phyloP scores from a whole-genome alignment of 345 rosid genomes.

The Abelmoschus esculentus region DNA sequence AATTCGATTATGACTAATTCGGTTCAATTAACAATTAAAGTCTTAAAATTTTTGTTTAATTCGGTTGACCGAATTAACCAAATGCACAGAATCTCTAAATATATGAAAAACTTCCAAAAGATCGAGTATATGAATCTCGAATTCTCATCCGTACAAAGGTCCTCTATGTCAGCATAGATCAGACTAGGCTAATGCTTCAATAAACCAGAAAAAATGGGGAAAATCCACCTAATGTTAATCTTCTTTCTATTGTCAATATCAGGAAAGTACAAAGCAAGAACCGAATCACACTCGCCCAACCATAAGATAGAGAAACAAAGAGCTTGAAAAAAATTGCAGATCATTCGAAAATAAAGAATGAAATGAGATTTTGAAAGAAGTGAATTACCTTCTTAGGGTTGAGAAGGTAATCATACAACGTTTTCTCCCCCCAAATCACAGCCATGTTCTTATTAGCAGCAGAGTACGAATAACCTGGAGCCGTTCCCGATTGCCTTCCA shows the following conservation, averaged over 20 bases:
- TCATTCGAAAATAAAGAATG: not conserved
- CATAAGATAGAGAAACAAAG: not conserved
- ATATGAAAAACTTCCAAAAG: not conserved
- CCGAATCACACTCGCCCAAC: not conserved
- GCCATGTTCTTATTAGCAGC: conserved; percentile 88
- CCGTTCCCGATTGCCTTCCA: conserved; percentile 80
- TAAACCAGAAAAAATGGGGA: not conserved
- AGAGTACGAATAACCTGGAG: conserved; percentile 72
- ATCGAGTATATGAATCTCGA: not conserved
- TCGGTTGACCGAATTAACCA: too few relatives aligned
- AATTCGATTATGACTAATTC: too few relatives aligned
- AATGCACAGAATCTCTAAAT: too few relatives aligned
- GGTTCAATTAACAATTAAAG: too few relatives aligned
- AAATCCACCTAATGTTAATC: not conserved
- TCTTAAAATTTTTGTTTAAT: too few relatives aligned
- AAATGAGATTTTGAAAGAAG: not conserved
- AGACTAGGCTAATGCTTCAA: not conserved
- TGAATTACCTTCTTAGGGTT: conserved; percentile 68
- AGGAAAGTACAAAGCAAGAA: not conserved
- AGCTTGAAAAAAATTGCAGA: too few relatives aligned
- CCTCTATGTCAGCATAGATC: not conserved
- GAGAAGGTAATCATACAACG: conserved; percentile 76
- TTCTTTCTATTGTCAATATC: not conserved
- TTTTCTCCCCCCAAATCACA: conserved; percentile 76
- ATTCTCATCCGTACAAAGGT: not conserved